A percentile compares a stretch with the other conserved stretches of the same genome.
Conservation (phyloP, 1,139 yeast genomes). For the Sugiyamaella sp. region DNA sequence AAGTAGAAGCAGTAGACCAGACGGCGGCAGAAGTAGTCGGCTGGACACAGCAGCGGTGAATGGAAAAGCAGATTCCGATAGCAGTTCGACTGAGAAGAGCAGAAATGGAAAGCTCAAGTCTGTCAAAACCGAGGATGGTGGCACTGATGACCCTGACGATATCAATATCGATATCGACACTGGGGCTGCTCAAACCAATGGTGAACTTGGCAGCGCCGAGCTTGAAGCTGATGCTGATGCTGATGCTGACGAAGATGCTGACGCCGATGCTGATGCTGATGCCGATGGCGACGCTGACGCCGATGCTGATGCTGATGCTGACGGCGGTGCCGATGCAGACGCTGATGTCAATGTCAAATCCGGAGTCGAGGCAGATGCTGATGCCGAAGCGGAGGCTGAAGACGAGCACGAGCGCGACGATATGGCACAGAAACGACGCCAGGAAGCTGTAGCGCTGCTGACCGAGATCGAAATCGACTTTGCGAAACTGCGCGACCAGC, state of each 20-base stretch:
- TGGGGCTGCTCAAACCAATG: not conserved
- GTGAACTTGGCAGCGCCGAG: conserved; percentile 5
- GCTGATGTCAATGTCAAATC: conserved; percentile 30
- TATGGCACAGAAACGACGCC: conserved; percentile 42
- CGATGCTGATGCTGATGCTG: conserved; percentile 4
- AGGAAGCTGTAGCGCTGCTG: conserved; percentile 67
- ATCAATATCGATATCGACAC: not conserved
- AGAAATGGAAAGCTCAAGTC: too few species aligned
- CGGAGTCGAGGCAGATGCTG: conserved; percentile 29
- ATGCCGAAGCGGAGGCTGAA: conserved; percentile 25
- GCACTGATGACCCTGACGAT: not conserved
- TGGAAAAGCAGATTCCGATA: conserved; percentile 11
- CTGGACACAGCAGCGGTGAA: conserved; percentile 10
- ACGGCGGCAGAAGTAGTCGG: too few species aligned
- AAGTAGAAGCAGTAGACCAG: too few species aligned
- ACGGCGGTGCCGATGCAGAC: conserved; percentile 24
- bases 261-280: conserved; percentile 14
- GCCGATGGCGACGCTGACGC: conserved; percentile 21
- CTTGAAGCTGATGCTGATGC: conserved; percentile 14
- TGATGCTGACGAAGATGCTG: conserved; percentile 1
- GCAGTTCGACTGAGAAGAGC: too few species aligned
- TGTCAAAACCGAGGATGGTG: too few species aligned
- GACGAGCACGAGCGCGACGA: conserved; percentile 29
- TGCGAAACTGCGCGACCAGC: conserved; percentile 77
- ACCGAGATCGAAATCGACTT: conserved; percentile 81